Evolutionary conservation across 306 rosid genomes (phyloP).

Genomic region (Rosa persica): DNA sequence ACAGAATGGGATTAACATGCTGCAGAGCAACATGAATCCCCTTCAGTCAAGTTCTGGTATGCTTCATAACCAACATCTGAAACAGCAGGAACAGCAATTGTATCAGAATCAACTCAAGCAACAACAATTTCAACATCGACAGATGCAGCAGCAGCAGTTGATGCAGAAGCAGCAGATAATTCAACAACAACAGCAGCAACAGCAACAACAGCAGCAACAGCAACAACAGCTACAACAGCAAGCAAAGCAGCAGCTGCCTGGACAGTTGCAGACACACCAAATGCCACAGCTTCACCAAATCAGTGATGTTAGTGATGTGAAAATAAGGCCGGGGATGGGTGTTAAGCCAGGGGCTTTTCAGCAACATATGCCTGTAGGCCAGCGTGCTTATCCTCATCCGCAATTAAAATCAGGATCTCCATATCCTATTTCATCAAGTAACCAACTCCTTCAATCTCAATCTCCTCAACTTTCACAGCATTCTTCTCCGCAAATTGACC

Average conservation of each 20-base stretch:
- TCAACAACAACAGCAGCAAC: conserved; percentile 41
- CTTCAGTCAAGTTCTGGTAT: conserved; percentile 59
- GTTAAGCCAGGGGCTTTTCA: conserved; percentile 70
- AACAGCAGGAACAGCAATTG: conserved; percentile 67
- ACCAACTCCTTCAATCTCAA: conserved; percentile 71
- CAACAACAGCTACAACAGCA: conserved; percentile 66
- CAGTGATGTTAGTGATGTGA: conserved; percentile 67
- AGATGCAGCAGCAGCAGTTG: conserved; percentile 32
- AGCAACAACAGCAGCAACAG: conserved; percentile 45
- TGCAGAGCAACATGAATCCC: conserved; percentile 55
- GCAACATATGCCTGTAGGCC: conserved; percentile 65
- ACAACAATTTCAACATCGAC: conserved; percentile 44
- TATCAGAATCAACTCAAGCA: conserved; percentile 39
- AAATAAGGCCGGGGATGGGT: conserved; percentile 60
- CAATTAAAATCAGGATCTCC: conserved; percentile 65
- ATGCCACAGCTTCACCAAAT: conserved; percentile 68
- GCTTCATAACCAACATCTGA: conserved; percentile 68
- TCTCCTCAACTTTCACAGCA: conserved; percentile 86
- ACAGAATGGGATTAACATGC: conserved; percentile 59
- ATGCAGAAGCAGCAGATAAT: conserved; percentile 24
- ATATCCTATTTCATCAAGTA: conserved; percentile 70
- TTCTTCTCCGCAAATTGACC: conserved; percentile 93
- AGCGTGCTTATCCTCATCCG: conserved; percentile 72
- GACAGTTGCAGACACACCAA: conserved; percentile 66
- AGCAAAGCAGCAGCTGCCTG: conserved; percentile 62